These are phyloP conservation scores for Monosporascus sp. DNA, from an alignment of 2,329 filamentous ascomycete genomes.

Conservation along the genomic window DNA sequence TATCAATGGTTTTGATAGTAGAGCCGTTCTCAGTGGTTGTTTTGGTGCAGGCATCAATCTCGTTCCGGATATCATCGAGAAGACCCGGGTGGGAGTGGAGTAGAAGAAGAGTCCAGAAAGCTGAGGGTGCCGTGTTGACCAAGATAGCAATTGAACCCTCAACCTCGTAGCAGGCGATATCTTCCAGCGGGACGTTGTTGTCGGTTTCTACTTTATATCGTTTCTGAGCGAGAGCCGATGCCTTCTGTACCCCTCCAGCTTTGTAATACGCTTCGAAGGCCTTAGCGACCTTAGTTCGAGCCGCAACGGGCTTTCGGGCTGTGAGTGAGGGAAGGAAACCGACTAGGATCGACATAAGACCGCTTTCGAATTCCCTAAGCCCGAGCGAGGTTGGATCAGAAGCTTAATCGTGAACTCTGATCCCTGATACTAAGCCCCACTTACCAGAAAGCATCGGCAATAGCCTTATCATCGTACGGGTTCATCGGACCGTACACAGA, in stretches of 20 bases:
- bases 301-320: conserved; percentile 25
- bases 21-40: conserved; percentile 4
- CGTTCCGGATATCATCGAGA: conserved; percentile 25
- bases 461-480: conserved; percentile 29
- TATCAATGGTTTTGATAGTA: conserved; percentile 13
- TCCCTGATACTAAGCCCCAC: not conserved
- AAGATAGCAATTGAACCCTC: conserved; percentile 34
- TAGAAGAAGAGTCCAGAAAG: conserved; percentile 36
- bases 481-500: conserved; percentile 36
- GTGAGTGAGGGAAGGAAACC: conserved; percentile 23
- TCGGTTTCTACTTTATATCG: conserved; percentile 28
- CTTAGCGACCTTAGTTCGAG: conserved; percentile 26
- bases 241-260: conserved; percentile 30
- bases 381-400: conserved; percentile 1
- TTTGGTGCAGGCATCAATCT: conserved; percentile 17
- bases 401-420: not conserved
- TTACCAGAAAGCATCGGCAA: conserved; percentile 32
- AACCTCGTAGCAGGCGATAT: conserved; percentile 36
- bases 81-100: conserved; percentile 24
- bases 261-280: conserved; percentile 35
- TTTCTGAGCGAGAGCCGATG: conserved; percentile 29
- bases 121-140: conserved; percentile 32
- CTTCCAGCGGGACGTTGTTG: conserved; percentile 25
- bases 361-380: conserved; percentile 17
- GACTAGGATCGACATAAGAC: conserved; percentile 16